phyloP scores from a whole-genome alignment of 768 basidiomycete genomes.

The Leccinum aurantiacum region DNA sequence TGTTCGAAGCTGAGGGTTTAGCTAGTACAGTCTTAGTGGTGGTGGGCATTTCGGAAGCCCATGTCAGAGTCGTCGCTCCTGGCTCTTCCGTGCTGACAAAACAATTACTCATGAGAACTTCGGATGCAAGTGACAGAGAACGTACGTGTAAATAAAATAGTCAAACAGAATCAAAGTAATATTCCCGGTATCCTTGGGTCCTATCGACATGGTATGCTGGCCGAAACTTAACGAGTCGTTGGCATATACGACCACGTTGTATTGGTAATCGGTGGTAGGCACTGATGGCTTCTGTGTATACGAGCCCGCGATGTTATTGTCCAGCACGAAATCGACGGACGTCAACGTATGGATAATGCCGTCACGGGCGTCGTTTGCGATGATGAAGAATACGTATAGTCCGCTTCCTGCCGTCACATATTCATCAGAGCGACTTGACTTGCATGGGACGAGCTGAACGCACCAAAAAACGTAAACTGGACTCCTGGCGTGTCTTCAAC shows the following conservation, averaged over 20 bases:
- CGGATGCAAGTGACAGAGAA: neutral
- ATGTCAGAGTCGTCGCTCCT: neutral
- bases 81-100: neutral
- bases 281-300: conserved; percentile 5
- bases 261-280: conserved; percentile 6
- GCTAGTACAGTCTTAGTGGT: neutral
- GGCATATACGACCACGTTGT: conserved; percentile 17
- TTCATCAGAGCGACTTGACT: neutral
- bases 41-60: neutral
- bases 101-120: neutral
- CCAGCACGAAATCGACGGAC: conserved; percentile 8
- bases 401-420: conserved; percentile 8
- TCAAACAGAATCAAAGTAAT: conserved; percentile 16
- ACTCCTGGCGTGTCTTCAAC: neutral
- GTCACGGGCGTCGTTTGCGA: neutral
- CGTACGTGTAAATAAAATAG: conserved; percentile 24
- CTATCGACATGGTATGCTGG: conserved; percentile 9
- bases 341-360: neutral
- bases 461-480: conserved; percentile 14
- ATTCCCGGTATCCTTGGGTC: neutral
- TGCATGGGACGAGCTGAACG: neutral
- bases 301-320: neutral
- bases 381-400: conserved; percentile 21
- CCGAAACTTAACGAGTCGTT: conserved; percentile 12
- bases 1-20: no score